Evolutionary conservation across 768 basidiomycete species (phyloP), one percentile per base, ranked within the genome.

Genomic region (Phaffia tasmanica): DNA sequence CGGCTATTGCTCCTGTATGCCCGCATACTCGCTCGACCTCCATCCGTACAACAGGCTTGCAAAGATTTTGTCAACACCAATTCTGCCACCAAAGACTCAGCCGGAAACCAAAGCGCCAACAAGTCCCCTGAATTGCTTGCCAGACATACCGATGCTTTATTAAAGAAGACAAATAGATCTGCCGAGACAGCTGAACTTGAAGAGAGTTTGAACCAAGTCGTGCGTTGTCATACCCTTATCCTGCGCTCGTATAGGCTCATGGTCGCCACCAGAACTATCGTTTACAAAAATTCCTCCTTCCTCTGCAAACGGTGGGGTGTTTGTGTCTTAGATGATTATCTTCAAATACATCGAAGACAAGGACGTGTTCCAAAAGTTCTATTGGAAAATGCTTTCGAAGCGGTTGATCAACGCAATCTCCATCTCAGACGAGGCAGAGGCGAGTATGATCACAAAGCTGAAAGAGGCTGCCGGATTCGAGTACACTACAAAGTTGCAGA

Each of bases 341-440:
- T 95, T 99, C 87, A 92, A 92, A 76, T 98, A 95, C 77, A 87
- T 97, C 72, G 90, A 93, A 75, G 93, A 98, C 81, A 95, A 95
- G 80, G 94, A 99, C 71, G 89, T 98, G 16, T 99, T 97, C 84
- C 92, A 94, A 74, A 88, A 88, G 21, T 98, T 94, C 81, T 98
- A 99, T 79, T 88, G 87, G 19, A 94, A 89, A 70, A 93, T 89
- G 76, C 78, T 98, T 27, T 89, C 89, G 47, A 89, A 88, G 75
- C 90, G 94, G 69, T 84, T 99, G 29, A 90, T 99, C 71, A 85
- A 89, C 71, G 84, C 84, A 16, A 84, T 88, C 2, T 97, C 91
- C 15, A 89, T 89, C 8, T 97, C 93, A 2, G 93, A 97, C 72
- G 94, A 99, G 77, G 87, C 86, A 59, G 94, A 99, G 75, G 86